phyloP scores from a whole-genome alignment of 805 yeast species.

The Spathaspora hagerdaliae region DNA sequence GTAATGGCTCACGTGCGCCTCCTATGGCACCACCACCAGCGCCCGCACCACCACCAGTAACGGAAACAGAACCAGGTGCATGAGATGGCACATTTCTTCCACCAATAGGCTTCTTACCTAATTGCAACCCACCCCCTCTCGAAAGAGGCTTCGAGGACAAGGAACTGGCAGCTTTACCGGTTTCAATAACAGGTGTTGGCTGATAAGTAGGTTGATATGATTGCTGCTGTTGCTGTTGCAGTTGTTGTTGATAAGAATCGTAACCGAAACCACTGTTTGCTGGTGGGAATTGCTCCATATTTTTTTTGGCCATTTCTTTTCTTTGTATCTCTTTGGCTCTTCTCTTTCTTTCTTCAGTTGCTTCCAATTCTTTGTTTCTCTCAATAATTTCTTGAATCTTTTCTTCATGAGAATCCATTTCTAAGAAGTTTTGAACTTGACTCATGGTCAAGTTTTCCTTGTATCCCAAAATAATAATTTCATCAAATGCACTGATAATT shows the following conservation, averaged over 20 bases:
- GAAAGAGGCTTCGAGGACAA: conserved; percentile 1
- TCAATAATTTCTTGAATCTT: conserved; percentile 97
- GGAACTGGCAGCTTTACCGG: background rate
- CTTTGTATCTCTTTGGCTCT: conserved; percentile 88
- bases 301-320: conserved; percentile 65
- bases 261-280: conserved; percentile 6
- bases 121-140: conserved; percentile 7
- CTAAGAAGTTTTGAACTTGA: conserved; percentile 85
- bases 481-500: conserved; percentile 88
- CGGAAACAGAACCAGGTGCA: background rate
- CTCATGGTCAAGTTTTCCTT: conserved; percentile 77
- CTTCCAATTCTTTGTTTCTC: conserved; percentile 94
- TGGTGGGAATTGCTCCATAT: conserved; percentile 44
- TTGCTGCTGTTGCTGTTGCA: conserved; percentile 11
- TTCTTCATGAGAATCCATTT: conserved; percentile 98
- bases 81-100: conserved; percentile 18
- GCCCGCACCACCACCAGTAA: conserved; percentile 54
- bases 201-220: conserved; percentile 28
- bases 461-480: conserved; percentile 84
- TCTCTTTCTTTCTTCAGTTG: conserved; percentile 94
- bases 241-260: conserved; percentile 16
- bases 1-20: conserved; percentile 26
- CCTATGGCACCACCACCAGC: background rate
- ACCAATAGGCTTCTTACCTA: conserved; percentile 6
- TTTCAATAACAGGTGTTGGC: conserved; percentile 20